Base-by-base conservation (phyloP, 768 basidiomycete genomes). In the Stropharia rugosoannulata region DNA sequence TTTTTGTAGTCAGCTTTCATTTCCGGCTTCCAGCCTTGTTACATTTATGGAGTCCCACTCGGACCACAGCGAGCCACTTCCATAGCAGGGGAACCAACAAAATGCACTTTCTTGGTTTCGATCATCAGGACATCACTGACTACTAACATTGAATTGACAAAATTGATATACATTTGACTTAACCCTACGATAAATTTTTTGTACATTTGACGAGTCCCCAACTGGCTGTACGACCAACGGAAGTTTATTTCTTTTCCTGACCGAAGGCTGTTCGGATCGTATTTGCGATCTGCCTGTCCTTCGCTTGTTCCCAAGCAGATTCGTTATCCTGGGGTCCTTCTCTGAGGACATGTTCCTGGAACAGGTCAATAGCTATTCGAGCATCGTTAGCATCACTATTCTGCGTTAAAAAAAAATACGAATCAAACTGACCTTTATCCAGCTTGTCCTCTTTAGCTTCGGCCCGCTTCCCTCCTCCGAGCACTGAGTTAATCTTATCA, bases 251-350 rank as follows among this genome's bases (percentile, higher is more conserved):
- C 56, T 59, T 59, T n/a, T 59, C 29, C 2, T n/a, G 41, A 22
- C 60, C 60, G 4, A 61, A 38, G 7, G 56, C 41, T n/a, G 48
- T 42, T 36, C 70, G 62, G 47, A 74, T 68, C 12, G 66, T 54
- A 46, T 71, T 62, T 27, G 67, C 65, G 54, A 73, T 72, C 51
- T 63, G 58, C 55, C 68, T 65, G 54, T 73, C 72, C 60, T 75
- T 73, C 45, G 62, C 57, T 52, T 75, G 70, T 60, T 73, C 73
- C 18, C 65, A n/a, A 0, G 70, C 68, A 13, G 68, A 68, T 57
- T 75, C 73, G 61, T 73, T 63, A 27, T 64, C 46, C 59, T 75
- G 73, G 13, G 65, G 56, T 12, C 72, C 73, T 49, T 68, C 45
- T 41, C 64, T 63, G 29, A 75, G 40, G 12, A 68, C 46, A 39